phyloP scores from a whole-genome alignment of 148 eudicot genomes.

The Chenopodium quinoa region DNA sequence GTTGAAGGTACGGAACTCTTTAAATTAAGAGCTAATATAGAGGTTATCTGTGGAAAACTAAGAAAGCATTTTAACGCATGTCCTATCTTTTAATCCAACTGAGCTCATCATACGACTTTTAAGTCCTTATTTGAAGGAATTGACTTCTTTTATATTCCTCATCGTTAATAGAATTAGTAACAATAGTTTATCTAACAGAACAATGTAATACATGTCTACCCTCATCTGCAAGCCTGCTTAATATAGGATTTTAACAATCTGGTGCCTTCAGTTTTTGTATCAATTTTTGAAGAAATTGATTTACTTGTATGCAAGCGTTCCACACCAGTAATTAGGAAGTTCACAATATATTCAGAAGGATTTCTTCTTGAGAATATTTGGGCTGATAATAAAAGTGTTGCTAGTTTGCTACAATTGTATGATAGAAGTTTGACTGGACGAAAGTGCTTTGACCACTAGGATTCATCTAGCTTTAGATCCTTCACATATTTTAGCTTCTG shows the following conservation, averaged over 20 bases:
- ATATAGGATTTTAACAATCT: not conserved
- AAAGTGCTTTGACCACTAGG: not conserved
- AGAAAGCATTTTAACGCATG: not conserved
- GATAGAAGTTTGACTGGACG: not conserved
- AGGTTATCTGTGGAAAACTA: not conserved
- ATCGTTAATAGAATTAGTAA: no score
- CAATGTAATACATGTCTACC: not conserved
- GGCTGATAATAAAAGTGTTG: not conserved
- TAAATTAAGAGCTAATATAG: not conserved
- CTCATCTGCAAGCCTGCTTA: not conserved
- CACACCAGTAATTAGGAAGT: not conserved
- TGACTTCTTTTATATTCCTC: not conserved
- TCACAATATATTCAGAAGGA: not conserved
- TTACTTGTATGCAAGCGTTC: not conserved
- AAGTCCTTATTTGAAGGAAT: not conserved
- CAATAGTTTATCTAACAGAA: not conserved
- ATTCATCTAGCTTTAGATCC: not conserved
- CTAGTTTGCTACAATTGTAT: not conserved
- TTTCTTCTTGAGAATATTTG: not conserved
- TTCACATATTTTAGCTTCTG: not conserved
- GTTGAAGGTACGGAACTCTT: constrained; percentile 43
- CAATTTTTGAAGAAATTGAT: not conserved
- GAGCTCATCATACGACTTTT: not conserved
- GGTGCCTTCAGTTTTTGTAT: not conserved
- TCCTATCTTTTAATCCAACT: not conserved